Evolutionary conservation across 345 rosid species (phyloP).

Genomic region (Arabidopsis arenosa): DNA sequence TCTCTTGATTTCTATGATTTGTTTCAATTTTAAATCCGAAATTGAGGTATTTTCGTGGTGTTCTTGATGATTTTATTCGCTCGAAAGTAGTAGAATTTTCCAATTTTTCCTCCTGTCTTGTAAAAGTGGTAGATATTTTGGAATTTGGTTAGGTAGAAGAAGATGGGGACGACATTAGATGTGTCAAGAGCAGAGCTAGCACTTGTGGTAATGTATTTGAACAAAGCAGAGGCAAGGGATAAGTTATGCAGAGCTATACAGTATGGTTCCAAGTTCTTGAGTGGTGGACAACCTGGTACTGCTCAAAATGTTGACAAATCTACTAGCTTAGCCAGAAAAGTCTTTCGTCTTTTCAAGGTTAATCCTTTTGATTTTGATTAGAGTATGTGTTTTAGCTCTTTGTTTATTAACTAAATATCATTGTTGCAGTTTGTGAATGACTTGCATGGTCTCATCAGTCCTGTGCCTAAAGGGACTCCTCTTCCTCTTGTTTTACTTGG

Average conservation of each 20-base stretch:
- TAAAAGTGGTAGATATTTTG: no score
- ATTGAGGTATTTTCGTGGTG: no score
- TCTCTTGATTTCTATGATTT: neutral
- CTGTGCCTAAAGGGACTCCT: constrained; percentile 93
- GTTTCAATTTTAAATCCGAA: neutral
- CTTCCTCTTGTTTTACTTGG: constrained; percentile 87
- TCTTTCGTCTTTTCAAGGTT: constrained; percentile 98
- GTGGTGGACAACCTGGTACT: constrained; percentile 86
- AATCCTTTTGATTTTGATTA: neutral
- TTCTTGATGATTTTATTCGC: neutral
- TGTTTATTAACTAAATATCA: neutral
- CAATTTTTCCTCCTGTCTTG: no score
- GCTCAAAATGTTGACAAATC: constrained; percentile 95
- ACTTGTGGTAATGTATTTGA: constrained; percentile 85
- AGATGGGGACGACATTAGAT: constrained; percentile 77
- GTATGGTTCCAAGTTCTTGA: constrained; percentile 92
- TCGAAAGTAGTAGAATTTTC: no score
- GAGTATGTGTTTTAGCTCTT: neutral
- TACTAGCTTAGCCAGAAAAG: constrained; percentile 96
- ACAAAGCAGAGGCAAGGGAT: constrained; percentile 98
- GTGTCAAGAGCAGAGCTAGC: constrained; percentile 90
- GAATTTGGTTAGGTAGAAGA: neutral
- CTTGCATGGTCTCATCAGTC: constrained; percentile 88
- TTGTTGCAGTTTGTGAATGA: constrained; percentile 87
- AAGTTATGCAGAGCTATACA: constrained; percentile 99